Conservation (phyloP, 1,139 yeast genomes). For the Blastobotrys apis region DNA sequence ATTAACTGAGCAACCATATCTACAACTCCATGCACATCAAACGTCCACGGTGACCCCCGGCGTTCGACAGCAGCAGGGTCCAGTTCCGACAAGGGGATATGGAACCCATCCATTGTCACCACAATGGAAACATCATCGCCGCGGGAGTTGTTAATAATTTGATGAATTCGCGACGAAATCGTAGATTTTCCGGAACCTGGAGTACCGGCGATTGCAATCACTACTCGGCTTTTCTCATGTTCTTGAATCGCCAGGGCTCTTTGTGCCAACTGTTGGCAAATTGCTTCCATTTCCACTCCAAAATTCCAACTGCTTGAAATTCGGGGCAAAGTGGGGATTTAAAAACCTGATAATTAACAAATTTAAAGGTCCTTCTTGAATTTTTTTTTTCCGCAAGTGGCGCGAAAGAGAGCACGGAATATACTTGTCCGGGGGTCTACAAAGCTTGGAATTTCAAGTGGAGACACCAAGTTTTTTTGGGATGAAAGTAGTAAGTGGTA, state of each 20-base stretch:
- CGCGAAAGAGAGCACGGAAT: too few species aligned
- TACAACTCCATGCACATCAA: constrained; percentile 55
- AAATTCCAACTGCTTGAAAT: not conserved
- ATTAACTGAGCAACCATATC: constrained; percentile 32
- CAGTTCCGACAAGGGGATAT: constrained; percentile 56
- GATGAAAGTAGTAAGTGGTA: too few species aligned
- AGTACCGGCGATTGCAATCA: constrained; percentile 62
- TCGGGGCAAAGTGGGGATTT: not conserved
- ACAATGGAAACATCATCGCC: constrained; percentile 38
- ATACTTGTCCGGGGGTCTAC: too few species aligned
- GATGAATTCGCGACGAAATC: not conserved
- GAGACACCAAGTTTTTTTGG: too few species aligned
- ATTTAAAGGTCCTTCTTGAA: too few species aligned
- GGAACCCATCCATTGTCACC: constrained; percentile 81
- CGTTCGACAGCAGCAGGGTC: constrained; percentile 51
- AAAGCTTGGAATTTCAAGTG: too few species aligned
- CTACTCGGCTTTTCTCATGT: constrained; percentile 35
- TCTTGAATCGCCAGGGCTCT: not conserved
- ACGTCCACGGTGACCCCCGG: constrained; percentile 84
- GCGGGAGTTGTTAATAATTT: not conserved
- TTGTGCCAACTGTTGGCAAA: constrained; percentile 1
- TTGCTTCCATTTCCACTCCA: not conserved
- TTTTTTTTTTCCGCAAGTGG: too few species aligned
- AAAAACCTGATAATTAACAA: too few species aligned
- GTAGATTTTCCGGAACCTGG: constrained; percentile 88